Evolutionary conservation across 2,329 filamentous ascomycete genomes (phyloP), one percentile per base, ranked within the genome.

Genomic region (Pseudophaeomoniella oleicola): DNA sequence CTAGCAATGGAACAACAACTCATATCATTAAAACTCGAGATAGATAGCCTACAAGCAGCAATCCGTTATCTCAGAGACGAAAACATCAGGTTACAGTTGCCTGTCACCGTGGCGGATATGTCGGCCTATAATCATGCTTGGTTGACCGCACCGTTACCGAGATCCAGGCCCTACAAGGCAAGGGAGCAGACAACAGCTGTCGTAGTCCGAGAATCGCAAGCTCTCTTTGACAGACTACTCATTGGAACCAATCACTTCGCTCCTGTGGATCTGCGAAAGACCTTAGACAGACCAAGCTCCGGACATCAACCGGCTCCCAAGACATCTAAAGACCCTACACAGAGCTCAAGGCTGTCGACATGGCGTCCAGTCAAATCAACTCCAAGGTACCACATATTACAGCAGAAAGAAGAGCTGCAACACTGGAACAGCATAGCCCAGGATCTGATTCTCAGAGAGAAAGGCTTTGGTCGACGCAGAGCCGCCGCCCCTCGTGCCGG

Each of bases 41-140:
- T 65, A 14, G 48, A 49, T 36, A 58, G 52, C 42, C 54, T 66
- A 10, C 60, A 64, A 50, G 55, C 60, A n/a, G 59, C 62, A 1
- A 57, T 65, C 4, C 59, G 62, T 34, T 64, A 58, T 45, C 47
- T 65, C 5, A 59, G 60, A 19, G 56, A 60, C 36, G 62, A 66
- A 35, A 64, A 62, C 40, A 55, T 57, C 16, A 58, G 57, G 16
- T 41, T 48, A 10, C 39, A 35, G 19, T 31, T 46, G 16, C 47
- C 47, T 5, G 37, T 45, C 1, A 34, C 30, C 17, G 37, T 41
- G 15, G 13, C 36, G 10, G 39, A 32, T 5, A 34, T 35, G 30
- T 22, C 16, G 30, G 41, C 41, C 6, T 56, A 58, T 19, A 47
- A 60, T 42, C 52, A 62, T 42, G 50, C 55, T 19, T 66, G 62